Evolutionary conservation across 345 rosid species (phyloP).

Genomic region (Populus ilicifolia): DNA sequence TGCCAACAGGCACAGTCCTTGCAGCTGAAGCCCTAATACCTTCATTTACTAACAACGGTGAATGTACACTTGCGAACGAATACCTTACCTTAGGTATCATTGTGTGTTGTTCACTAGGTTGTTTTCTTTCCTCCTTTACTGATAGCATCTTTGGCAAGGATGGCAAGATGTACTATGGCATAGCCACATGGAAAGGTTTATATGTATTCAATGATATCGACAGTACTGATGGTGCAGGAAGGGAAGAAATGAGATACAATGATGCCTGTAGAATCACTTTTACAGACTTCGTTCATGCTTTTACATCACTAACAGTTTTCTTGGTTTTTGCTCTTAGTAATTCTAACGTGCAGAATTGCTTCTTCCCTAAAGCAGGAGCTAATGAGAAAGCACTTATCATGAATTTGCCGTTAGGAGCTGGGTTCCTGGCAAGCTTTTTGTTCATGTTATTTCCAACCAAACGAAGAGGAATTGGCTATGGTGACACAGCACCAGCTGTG

Average conservation of each 20-base stretch:
- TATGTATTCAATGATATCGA: conserved; percentile 27
- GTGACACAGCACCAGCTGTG: neutral
- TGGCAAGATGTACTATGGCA: conserved; percentile 37
- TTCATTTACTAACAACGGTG: conserved; percentile 46
- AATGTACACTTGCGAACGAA: conserved; percentile 26
- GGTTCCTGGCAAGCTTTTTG: conserved; percentile 33
- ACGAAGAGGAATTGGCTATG: conserved; percentile 51
- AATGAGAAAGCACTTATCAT: conserved; percentile 18
- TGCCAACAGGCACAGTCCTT: conserved; percentile 56
- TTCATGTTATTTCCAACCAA: conserved; percentile 50
- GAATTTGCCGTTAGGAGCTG: conserved; percentile 39
- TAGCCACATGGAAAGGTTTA: conserved; percentile 40
- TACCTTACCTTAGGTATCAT: conserved; percentile 36
- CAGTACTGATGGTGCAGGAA: neutral
- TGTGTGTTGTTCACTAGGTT: conserved; percentile 17
- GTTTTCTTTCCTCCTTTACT: conserved; percentile 52
- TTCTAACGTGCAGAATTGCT: conserved; percentile 39
- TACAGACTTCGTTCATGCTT: conserved; percentile 48
- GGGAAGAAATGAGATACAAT: neutral
- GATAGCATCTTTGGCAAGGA: conserved; percentile 40
- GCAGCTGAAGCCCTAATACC: conserved; percentile 42
- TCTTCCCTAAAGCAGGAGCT: conserved; percentile 20
- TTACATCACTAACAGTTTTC: conserved; percentile 42
- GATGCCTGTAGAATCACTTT: conserved; percentile 11
- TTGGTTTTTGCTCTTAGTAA: conserved; percentile 41